These are phyloP conservation scores for Phytophthora rubi DNA, from an alignment of 352 stramenopile genomes.

Conservation along the genomic window DNA sequence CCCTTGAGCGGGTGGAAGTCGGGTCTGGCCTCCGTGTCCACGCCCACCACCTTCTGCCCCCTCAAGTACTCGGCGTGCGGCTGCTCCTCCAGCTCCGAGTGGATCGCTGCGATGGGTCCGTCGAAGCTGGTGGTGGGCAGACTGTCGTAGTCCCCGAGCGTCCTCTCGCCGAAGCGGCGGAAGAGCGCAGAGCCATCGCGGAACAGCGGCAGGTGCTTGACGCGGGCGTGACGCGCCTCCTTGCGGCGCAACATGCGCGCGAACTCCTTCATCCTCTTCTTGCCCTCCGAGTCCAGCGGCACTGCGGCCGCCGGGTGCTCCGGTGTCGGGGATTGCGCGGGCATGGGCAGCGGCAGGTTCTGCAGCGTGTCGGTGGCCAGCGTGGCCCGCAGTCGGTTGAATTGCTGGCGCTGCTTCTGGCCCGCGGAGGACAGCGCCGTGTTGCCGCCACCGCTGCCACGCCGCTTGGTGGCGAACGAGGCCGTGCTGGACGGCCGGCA, in stretches of 20 bases:
- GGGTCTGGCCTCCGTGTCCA: constrained; percentile 85
- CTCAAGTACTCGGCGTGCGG: constrained; percentile 56
- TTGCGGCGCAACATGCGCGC: constrained; percentile 64
- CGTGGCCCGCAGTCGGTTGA: constrained; percentile 45
- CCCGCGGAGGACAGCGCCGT: constrained; percentile 31
- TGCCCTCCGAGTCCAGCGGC: not conserved
- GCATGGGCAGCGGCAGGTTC: constrained; percentile 7
- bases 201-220: constrained; percentile 79
- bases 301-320: not conserved
- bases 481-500: not conserved
- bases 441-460: not conserved
- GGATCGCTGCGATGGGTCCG: constrained; percentile 65
- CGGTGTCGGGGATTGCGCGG: not conserved
- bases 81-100: constrained; percentile 64
- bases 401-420: constrained; percentile 53
- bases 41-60: constrained; percentile 60
- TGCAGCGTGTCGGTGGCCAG: constrained; percentile 38
- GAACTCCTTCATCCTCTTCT: constrained; percentile 47
- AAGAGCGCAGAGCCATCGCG: constrained; percentile 58
- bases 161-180: constrained; percentile 50
- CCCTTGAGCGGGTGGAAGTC: constrained; percentile 57
- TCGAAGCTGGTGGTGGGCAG: constrained; percentile 59
- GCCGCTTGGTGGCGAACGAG: constrained; percentile 50
- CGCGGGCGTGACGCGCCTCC: constrained; percentile 50
- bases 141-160: constrained; percentile 59